Evolutionary conservation across 148 eudicot genomes (phyloP), one percentile per base, ranked within the genome.

Genomic region (Persicaria maculosa): DNA sequence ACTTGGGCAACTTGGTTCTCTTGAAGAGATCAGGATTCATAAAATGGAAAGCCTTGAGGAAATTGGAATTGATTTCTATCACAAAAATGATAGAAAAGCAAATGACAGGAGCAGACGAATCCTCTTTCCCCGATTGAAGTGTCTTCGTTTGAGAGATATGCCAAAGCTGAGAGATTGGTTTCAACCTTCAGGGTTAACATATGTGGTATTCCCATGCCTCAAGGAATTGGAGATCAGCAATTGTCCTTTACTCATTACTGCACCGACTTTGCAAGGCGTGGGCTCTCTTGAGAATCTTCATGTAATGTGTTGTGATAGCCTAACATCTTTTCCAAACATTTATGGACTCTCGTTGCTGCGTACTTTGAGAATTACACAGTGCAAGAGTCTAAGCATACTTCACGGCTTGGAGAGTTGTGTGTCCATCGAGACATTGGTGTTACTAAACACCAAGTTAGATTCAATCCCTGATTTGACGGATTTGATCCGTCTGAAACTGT

Each of bases 161-260:
- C 1, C 0, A 1, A 5, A 62, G 31, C 3, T 62, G 68, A 62
- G 68, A 62, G 44, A 62, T 25, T 62, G 44, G 68, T 15, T 25
- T 62, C 6, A 11, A 16, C 68, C 68, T 2, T 62, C 68, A 31
- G 68, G 44, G 45, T 31, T 44, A 62, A 36, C 5, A 62, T 62
- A 10, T 62, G 68, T 25, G 44, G 16, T 31, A 62, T 62, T 62
- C 44, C 68, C 68, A 25, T 25, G 68, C 68, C 68, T 62, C 31
- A 4, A 25, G 44, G 1, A 2, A 25, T 22, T 62, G 44, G 6
- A 31, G 12, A 31, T 62, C 9, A 0, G 4, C 16, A 6, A 12
- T 9, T 62, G 68, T 25, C 68, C 68, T 25, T 57, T 40, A 6
- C 17, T 65, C 9, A 3, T 6, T 15, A 5, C 46, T 14, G 69